A percentile compares a stretch with the other conserved stretches of the same genome.
phyloP scores from a whole-genome alignment of 345 rosid species.

The Corymbia maculata region DNA sequence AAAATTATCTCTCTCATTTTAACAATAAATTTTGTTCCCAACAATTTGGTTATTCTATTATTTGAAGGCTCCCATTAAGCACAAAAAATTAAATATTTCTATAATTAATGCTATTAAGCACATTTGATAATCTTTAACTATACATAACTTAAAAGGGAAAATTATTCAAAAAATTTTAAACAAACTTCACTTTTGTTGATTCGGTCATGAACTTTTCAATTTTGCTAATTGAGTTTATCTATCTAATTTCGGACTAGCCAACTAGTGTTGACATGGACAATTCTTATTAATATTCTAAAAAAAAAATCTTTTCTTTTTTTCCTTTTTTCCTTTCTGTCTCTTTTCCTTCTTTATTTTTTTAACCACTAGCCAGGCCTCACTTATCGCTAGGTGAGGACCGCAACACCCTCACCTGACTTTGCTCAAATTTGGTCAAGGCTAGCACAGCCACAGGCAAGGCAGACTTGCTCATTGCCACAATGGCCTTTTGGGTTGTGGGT shows the following conservation, averaged over 20 bases:
- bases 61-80: neutral
- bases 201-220: too few relatives aligned
- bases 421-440: rapidly evolving
- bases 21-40: neutral
- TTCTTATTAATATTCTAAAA: too few relatives aligned
- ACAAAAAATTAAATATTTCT: neutral
- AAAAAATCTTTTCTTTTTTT: too few relatives aligned
- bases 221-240: too few relatives aligned
- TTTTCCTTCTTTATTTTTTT: too few relatives aligned
- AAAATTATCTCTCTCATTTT: neutral
- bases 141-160: neutral
- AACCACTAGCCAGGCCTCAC: too few relatives aligned
- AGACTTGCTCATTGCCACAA: too few relatives aligned
- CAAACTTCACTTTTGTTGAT: rapidly evolving
- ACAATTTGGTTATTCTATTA: neutral
- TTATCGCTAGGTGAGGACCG: too few relatives aligned
- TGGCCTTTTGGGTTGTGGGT: too few relatives aligned
- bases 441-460: rapidly evolving
- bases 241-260: too few relatives aligned
- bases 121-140: neutral
- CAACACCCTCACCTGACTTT: rapidly evolving
- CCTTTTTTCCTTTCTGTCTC: too few relatives aligned
- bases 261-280: rapidly evolving
- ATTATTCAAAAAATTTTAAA: too few relatives aligned
- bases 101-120: neutral